These are phyloP conservation scores for Pyronema omphalodes DNA, from an alignment of 495 filamentous ascomycete genomes.

Conservation along the genomic window DNA sequence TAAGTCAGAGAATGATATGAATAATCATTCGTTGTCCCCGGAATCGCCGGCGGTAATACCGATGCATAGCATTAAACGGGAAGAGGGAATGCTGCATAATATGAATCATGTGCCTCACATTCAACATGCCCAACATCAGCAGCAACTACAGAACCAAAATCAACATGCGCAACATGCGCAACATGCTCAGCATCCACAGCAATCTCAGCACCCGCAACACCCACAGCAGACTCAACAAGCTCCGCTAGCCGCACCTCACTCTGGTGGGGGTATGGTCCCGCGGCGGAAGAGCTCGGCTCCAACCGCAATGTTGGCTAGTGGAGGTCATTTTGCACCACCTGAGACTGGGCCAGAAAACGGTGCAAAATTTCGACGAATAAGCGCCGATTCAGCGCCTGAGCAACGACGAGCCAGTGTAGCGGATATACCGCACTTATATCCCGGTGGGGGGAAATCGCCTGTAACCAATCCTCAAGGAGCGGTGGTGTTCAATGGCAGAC, in stretches of 20 bases:
- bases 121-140: too few species aligned
- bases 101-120: slow-evolving; percentile 1
- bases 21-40: slow-evolving; percentile 18
- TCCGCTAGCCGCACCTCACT: slow-evolving; percentile 1
- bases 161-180: too few species aligned
- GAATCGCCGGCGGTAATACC: slow-evolving; percentile 27
- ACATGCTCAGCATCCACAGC: too few species aligned
- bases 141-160: too few species aligned
- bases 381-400: background rate
- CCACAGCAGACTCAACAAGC: background rate
- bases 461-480: background rate
- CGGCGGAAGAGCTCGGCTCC: background rate
- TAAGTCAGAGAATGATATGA: slow-evolving; percentile 7
- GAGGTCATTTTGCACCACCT: background rate
- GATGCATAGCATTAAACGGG: slow-evolving; percentile 27
- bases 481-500: background rate
- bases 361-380: slow-evolving; percentile 2
- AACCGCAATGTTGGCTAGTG: background rate
- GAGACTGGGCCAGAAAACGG: background rate
- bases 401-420: slow-evolving; percentile 4
- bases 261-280: slow-evolving; percentile 11
- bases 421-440: slow-evolving; percentile 4
- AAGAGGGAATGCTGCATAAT: slow-evolving; percentile 24
- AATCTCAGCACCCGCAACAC: too few species aligned
- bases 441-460: background rate